A percentile compares a stretch with the other conserved stretches of the same genome.
These are phyloP conservation scores for Vishniacozyma victoriae DNA, from an alignment of 768 basidiomycete genomes.

Conservation along the genomic window DNA sequence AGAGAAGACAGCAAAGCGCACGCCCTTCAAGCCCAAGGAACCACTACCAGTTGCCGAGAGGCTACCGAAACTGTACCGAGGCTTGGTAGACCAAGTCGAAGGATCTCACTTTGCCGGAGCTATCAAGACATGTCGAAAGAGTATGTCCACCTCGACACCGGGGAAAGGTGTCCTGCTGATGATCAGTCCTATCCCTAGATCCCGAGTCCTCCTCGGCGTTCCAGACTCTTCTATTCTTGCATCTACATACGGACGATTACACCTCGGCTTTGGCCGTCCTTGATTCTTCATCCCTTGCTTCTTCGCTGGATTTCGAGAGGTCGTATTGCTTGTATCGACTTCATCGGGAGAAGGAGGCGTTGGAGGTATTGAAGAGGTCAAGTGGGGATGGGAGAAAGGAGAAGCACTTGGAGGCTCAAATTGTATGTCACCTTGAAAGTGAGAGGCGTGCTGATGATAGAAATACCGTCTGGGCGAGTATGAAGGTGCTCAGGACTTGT, in stretches of 20 bases:
- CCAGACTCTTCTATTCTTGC: slow-evolving; percentile 77
- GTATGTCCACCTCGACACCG: slow-evolving; percentile 49
- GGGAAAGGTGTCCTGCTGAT: too few relatives aligned
- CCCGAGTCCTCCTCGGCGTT: slow-evolving; percentile 60
- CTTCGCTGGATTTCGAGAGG: slow-evolving; percentile 56
- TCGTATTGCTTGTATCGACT: slow-evolving; percentile 80
- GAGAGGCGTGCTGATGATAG: slow-evolving; percentile 47
- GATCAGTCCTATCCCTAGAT: slow-evolving; percentile 70
- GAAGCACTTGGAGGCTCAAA: slow-evolving; percentile 76
- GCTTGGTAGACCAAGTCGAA: slow-evolving; percentile 79
- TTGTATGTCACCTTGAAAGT: slow-evolving; percentile 55
- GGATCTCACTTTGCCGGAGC: slow-evolving; percentile 81
- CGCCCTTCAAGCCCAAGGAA: too few relatives aligned
- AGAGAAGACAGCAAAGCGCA: too few relatives aligned
- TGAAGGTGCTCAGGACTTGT: slow-evolving; percentile 65
- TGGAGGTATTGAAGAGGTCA: slow-evolving; percentile 50
- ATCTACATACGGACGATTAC: slow-evolving; percentile 82
- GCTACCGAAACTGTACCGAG: slow-evolving; percentile 36
- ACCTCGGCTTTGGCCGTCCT: slow-evolving; percentile 61
- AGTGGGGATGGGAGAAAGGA: slow-evolving; percentile 54
- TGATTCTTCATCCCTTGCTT: slow-evolving; percentile 34
- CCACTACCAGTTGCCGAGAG: too few relatives aligned
- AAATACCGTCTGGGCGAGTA: slow-evolving; percentile 73
- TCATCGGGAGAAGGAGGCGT: slow-evolving; percentile 68
- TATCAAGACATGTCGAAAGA: slow-evolving; percentile 86